Evolutionary conservation across 805 yeast genomes (phyloP), one percentile per base, ranked within the genome.

Genomic region (Maudiozyma saulgeensis): DNA sequence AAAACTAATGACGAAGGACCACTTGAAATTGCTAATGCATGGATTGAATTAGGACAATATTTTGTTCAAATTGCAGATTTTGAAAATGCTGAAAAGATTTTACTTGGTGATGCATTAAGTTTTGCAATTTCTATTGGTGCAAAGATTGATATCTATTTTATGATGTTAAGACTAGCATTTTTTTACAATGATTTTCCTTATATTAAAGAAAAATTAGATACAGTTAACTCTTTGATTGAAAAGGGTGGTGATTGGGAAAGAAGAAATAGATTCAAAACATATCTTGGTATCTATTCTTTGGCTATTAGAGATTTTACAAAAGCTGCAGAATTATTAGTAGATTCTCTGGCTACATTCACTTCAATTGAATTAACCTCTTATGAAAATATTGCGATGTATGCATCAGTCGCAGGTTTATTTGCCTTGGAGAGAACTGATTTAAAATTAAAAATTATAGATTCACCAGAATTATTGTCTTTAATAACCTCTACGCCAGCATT

Each of bases 161-260:
- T 96, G 12, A 80, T 91, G 54, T 77, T 89, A 13, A 80, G 98
- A 66, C 68, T 93, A 49, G 97, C 95, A n/a, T 82, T 89, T 59
- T 89, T 93, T 66, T 91, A 77, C 67, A 82, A 83, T 61, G 96
- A 93, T 68, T 81, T 81, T 62, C 67, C 71, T 6, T 79, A 79
- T 55, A 83, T 85, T 43, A 77, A 82, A 51, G 80, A 80, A 58
- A 82, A 83, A 61, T 76, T 93, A 55, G 91, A 84, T 49, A 81
- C 81, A 57, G 81, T 84, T 18, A 81, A 84, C 61, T 62, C 71
- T 23, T 76, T 87, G 64, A 88, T 93, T 60, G 98, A 91, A 60
- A 86, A 88, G 61, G 99, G 98, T 49, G 99, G 99, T 53, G 99
- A 93, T 67, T 93, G 99, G 99, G 99, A 93, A 70, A 86, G 99